Evolutionary conservation across 2,329 filamentous ascomycete species (phyloP), one percentile per base, ranked within the genome.

Genomic region (Epichloe baconii): DNA sequence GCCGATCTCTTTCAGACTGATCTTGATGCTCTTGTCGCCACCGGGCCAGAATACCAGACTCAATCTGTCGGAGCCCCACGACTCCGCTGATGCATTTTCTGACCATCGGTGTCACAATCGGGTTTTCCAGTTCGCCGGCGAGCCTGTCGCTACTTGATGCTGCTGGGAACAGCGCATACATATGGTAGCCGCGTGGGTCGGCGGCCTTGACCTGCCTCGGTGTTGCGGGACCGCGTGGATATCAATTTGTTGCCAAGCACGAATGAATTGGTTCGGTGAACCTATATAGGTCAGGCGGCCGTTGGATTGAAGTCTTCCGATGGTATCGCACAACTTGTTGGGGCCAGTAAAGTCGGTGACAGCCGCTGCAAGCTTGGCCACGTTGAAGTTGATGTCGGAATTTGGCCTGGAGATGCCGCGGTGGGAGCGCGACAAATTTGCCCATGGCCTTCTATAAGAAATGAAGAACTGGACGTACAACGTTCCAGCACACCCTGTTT

Each of bases 31-130:
- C 14, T 50, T 44, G 10, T 37, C 40, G 37, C 54, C 53, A n/a
- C 52, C 55, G 4, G 57, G 57, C 59, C 59, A 61, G 23, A 59
- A 61, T 2, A 58, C 57, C 11, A 59, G 47, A 23, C 55, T 53
- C 17, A 59, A 46, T 14, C 47, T 51, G 15, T 42, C 51, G 8
- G 53, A 49, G 10, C 54, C 58, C 58, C 5, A 53, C 47, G 11
- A 54, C 52, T 17, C 52, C 58, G 1, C 55, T 58, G 48, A 61
- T 53, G 34, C 55, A 52, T 4, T 52, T 41, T 38, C 48, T 34
- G n/a, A 35, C 42, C 48, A 59, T 52, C 36, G 57, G 54, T 15
- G 17, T 52, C 35, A 42, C 56, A 8, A 55, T 54, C 2, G 57
- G 54, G 8, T 36, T 43, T 11, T 49, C 10, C 1, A 49, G 43